These are phyloP conservation scores for Isatis tinctoria DNA, from an alignment of 345 rosid genomes.

Conservation along the genomic window DNA sequence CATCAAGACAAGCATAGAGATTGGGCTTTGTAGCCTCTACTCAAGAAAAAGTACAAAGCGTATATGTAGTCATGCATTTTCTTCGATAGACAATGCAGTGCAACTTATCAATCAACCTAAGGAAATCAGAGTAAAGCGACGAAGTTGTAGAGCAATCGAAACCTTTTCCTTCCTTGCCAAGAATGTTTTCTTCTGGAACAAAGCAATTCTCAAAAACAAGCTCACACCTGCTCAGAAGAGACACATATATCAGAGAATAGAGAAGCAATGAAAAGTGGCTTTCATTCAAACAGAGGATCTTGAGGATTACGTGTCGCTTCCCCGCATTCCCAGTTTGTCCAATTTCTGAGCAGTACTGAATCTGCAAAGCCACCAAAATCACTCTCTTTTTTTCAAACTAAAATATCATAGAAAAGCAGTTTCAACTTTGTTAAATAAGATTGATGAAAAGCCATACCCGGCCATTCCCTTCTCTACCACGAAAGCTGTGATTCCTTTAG, in stretches of 20 bases:
- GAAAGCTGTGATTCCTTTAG: constrained; percentile 95
- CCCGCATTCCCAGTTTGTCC: constrained; percentile 98
- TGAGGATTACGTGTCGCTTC: constrained; percentile 83
- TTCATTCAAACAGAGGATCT: constrained; percentile 12
- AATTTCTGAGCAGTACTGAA: constrained; percentile 92
- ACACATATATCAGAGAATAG: constrained; percentile 21
- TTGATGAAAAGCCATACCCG: constrained; percentile 48
- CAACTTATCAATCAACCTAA: neutral
- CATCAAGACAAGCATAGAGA: constrained; percentile 1
- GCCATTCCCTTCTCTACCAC: constrained; percentile 89
- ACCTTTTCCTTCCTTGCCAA: constrained; percentile 94
- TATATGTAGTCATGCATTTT: neutral
- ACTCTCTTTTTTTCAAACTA: neutral
- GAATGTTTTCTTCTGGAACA: constrained; percentile 85
- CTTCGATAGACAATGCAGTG: neutral
- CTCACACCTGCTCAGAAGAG: constrained; percentile 70
- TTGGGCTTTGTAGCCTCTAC: neutral
- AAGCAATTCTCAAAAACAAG: constrained; percentile 91
- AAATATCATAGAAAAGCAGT: neutral
- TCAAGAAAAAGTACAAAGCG: neutral
- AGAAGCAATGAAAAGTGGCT: constrained; percentile 1
- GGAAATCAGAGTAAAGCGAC: neutral
- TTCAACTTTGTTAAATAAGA: neutral
- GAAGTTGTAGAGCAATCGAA: constrained; percentile 28
- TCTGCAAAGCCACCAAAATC: constrained; percentile 46